Conservation (phyloP, 768 basidiomycete genomes). For the Lactarius vividus region DNA sequence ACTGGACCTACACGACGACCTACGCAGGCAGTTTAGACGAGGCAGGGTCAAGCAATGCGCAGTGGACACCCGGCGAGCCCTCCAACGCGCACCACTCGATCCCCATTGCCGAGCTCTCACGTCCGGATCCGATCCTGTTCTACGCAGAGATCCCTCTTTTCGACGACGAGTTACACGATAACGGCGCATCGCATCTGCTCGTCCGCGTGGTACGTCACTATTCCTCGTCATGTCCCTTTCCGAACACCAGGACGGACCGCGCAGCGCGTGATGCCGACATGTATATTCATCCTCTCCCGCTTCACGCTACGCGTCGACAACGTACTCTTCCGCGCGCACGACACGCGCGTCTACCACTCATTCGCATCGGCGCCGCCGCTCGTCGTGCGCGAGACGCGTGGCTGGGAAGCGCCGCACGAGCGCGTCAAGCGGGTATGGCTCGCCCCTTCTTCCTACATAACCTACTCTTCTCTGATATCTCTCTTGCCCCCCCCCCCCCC, state of each 20-base stretch:
- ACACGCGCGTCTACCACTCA: slow-evolving; percentile 88
- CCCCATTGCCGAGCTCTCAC: slow-evolving; percentile 79
- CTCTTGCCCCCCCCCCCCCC: background rate
- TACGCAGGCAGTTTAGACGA: slow-evolving; percentile 63
- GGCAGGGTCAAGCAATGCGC: slow-evolving; percentile 28
- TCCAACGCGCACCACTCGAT: slow-evolving; percentile 61
- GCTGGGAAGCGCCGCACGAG: slow-evolving; percentile 90
- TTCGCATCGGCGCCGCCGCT: slow-evolving; percentile 59
- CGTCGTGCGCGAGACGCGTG: slow-evolving; percentile 77
- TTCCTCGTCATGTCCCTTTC: background rate
- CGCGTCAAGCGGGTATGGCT: slow-evolving; percentile 67
- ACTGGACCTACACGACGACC: slow-evolving; percentile 96
- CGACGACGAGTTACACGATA: slow-evolving; percentile 97
- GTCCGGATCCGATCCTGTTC: slow-evolving; percentile 93
- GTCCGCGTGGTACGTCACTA: slow-evolving; percentile 75
- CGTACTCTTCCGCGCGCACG: slow-evolving; percentile 86
- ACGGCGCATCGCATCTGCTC: slow-evolving; percentile 81
- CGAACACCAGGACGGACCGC: background rate
- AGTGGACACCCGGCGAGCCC: slow-evolving; percentile 57
- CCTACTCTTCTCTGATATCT: background rate
- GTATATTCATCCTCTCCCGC: slow-evolving; percentile 84
- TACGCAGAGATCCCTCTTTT: slow-evolving; percentile 94
- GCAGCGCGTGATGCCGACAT: slow-evolving; percentile 96
- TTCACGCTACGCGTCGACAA: slow-evolving; percentile 94
- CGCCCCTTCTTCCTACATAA: background rate